Evolutionary conservation across 139 green algal species (phyloP).

Genomic region (Nannochloris sp.): DNA sequence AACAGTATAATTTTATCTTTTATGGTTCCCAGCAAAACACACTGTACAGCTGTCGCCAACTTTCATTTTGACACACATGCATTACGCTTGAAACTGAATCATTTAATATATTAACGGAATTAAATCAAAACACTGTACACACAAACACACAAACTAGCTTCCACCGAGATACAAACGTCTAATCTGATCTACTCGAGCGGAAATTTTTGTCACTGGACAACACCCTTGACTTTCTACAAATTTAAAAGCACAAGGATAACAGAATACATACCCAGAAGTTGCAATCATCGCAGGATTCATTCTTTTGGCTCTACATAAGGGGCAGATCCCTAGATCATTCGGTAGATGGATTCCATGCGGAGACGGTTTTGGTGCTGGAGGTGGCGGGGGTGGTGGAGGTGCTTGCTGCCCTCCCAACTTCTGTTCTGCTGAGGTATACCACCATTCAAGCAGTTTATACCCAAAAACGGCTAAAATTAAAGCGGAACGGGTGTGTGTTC

Average conservation of each 20-base stretch:
- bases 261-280: slow-evolving; percentile 84
- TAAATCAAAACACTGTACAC: too few relatives aligned
- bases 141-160: too few relatives aligned
- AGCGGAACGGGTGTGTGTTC: slow-evolving; percentile 54
- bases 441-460: slow-evolving; percentile 93
- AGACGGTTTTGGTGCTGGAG: slow-evolving; percentile 25
- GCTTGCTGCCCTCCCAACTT: slow-evolving; percentile 36
- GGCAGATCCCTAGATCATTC: slow-evolving; percentile 52
- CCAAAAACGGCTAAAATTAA: slow-evolving; percentile 81
- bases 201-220: slow-evolving; percentile 74
- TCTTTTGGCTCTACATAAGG: slow-evolving; percentile 58
- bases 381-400: slow-evolving; percentile 50
- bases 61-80: too few relatives aligned
- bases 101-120: too few relatives aligned
- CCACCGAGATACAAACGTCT: slow-evolving; percentile 74
- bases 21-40: too few relatives aligned
- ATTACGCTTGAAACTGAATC: too few relatives aligned
- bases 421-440: slow-evolving; percentile 80
- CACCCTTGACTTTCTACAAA: slow-evolving; percentile 43
- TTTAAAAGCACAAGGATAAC: slow-evolving; percentile 81
- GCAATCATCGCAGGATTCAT: slow-evolving; percentile 71
- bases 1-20: too few relatives aligned
- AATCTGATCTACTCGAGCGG: slow-evolving; percentile 60
- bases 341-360: slow-evolving; percentile 57
- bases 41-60: too few relatives aligned